A percentile compares a stretch with the other conserved stretches of the same genome.
Conservation (phyloP, 441 rosid species). For the Arabidopsis hybrid region DNA sequence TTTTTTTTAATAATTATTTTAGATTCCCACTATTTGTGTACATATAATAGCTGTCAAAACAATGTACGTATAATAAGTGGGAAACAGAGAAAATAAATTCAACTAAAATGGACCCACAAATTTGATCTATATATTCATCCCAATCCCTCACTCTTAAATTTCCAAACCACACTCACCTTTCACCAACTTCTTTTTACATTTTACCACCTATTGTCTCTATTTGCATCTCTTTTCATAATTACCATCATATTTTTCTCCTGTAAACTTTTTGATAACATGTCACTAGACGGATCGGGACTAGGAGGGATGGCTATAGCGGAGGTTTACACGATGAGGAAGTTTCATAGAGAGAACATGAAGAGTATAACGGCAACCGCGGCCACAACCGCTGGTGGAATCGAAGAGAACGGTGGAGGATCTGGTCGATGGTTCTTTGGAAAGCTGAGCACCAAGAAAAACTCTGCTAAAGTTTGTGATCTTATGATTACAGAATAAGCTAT, state of each 20-base stretch:
- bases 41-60: conserved; percentile 13
- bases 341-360: conserved; percentile 42
- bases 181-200: conserved; percentile 17
- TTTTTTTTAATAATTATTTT: neutral
- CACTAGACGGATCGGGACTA: conserved; percentile 37
- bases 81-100: conserved; percentile 37
- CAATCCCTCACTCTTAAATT: conserved; percentile 19
- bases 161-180: conserved; percentile 29
- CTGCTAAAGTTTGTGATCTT: conserved; percentile 46
- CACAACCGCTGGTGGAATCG: conserved; percentile 25
- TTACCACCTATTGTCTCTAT: conserved; percentile 3
- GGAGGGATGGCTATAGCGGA: conserved; percentile 47
- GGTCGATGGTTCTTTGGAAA: conserved; percentile 38
- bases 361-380: conserved; percentile 19
- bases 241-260: neutral
- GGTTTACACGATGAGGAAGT: conserved; percentile 43
- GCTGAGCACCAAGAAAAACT: conserved; percentile 39
- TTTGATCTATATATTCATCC: conserved; percentile 39
- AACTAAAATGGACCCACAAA: conserved; percentile 38
- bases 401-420: conserved; percentile 37
- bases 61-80: conserved; percentile 30
- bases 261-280: conserved; percentile 28
- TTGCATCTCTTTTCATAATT: conserved; percentile 9
- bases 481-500: conserved; percentile 31
- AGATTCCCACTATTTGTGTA: conserved; percentile 32